Percentiles rank a stretch among this genome's conserved stretches.
phyloP scores from a whole-genome alignment of 2,329 filamentous ascomycete genomes.

The Botrytis aclada region DNA sequence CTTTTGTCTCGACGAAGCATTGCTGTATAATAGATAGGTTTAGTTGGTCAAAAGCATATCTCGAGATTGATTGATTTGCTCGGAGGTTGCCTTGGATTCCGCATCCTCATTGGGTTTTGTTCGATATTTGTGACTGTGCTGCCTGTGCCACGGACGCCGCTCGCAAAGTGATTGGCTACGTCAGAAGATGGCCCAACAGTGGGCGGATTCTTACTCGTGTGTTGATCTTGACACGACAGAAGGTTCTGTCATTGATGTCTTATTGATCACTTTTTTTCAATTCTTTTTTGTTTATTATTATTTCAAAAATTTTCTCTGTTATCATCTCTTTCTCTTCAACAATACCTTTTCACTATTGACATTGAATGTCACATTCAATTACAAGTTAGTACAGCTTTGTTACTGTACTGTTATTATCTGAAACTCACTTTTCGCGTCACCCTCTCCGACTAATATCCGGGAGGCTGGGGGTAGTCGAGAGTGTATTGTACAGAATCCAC shows the following conservation, averaged over 20 bases:
- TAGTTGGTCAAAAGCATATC: conserved; percentile 30
- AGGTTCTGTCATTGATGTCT: conserved; percentile 23
- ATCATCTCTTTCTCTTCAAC: conserved; percentile 5
- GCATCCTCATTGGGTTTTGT: conserved; percentile 28
- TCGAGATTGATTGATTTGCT: conserved; percentile 22
- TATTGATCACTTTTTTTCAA: conserved; percentile 18
- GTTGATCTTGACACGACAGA: conserved; percentile 30
- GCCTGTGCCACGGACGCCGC: conserved; percentile 29
- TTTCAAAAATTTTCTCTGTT: neutral
- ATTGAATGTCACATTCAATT: conserved; percentile 6
- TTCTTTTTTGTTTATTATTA: neutral
- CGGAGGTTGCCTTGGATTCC: conserved; percentile 20
- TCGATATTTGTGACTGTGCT: conserved; percentile 34
- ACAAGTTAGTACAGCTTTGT: conserved; percentile 6
- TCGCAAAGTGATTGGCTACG: conserved; percentile 24
- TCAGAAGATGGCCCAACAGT: conserved; percentile 17
- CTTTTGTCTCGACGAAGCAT: conserved; percentile 23
- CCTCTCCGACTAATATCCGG: conserved; percentile 20
- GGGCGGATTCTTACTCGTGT: conserved; percentile 22
- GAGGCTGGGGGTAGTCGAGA: conserved; percentile 16
- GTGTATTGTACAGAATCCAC: conserved; percentile 19
- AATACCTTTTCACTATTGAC: conserved; percentile 5
- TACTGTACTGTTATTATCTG: conserved; percentile 7
- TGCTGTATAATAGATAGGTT: conserved; percentile 38
- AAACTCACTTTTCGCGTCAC: conserved; percentile 11